phyloP scores from a whole-genome alignment of 1,284 basidiomycete genomes.

The Ceratobasidium sp. region DNA sequence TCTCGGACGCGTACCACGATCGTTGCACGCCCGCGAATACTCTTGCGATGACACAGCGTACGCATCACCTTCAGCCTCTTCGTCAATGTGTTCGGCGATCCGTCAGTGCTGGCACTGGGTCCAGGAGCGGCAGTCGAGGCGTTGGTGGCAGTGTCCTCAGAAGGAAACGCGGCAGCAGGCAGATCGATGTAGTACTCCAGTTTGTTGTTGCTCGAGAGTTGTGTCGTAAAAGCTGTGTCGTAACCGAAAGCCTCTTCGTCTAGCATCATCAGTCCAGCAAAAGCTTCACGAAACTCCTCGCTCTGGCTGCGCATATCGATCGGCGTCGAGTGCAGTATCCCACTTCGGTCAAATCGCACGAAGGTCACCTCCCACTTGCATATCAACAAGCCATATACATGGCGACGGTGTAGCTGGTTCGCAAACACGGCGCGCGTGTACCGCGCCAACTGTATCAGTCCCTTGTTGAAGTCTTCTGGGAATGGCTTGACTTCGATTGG shows the following conservation, averaged over 20 bases:
- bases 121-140: not conserved
- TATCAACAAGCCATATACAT: constrained; percentile 20
- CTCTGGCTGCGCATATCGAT: constrained; percentile 8
- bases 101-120: not conserved
- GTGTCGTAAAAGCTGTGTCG: constrained; percentile 13
- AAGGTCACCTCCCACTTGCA: constrained; percentile 19
- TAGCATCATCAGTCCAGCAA: no score
- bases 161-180: not conserved
- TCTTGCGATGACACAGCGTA: constrained; percentile 10
- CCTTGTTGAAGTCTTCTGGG: not conserved
- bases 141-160: no score
- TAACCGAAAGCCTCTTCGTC: not conserved
- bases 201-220: constrained; percentile 1
- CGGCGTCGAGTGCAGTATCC: constrained; percentile 12
- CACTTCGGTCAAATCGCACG: constrained; percentile 28
- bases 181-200: not conserved
- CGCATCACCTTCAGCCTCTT: constrained; percentile 11
- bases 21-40: constrained; percentile 26
- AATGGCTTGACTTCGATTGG: constrained; percentile 18
- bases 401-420: constrained; percentile 34
- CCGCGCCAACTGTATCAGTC: not conserved
- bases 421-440: constrained; percentile 30
- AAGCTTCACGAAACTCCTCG: not conserved
- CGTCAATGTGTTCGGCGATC: not conserved
- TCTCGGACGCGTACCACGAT: constrained; percentile 29